Base-by-base conservation (phyloP, 176 grass and related monocot species). In the Musa troglodytarum region DNA sequence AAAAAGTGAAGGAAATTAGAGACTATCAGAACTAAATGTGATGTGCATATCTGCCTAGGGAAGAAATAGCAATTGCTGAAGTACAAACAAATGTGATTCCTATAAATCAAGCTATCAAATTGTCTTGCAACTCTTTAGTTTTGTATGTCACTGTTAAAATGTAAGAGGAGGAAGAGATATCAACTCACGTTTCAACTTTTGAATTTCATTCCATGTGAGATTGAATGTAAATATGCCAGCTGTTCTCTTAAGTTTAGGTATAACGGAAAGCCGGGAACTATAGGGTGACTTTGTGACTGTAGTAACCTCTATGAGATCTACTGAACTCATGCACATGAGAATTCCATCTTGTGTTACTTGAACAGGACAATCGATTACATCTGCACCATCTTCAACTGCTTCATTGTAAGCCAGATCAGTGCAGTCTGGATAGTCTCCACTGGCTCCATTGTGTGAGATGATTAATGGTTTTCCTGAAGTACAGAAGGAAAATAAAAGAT, bases 321-420 rank as follows among this genome's bases (percentile, higher is more conserved):
- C 76, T 9, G 84, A 87, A 85, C 94, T 93, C 94, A 98, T 98
- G 84, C 94, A 98, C 67, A 98, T 80, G 72, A 76, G 80, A 61
- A 78, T 53, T 71, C 77, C 57, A 74, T 98, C 88, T 43, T 19
- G 56, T 22, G 90, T 98, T 22, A 98, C 73, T 88, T 93, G 86
- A 87, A 98, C 75, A 50, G 75, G 64, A 75, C 94, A 98, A 75
- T 98, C 94, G 68, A 98, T 98, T 25, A 93, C 14, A 86, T 98
- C 88, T 28, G 94, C 94, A 28, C 89, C 89, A 55, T 88, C 92
- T 23, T 65, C 28, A 58, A 88, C 75, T 19, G 92, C 92, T 78
- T 82, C 80, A 12, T 29, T 28, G 29, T 96, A 96, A 61, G 84
- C 92, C 49, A 92, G 50, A 71, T 96, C 83, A 7, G 92, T 96